Conservation (phyloP, 805 yeast genomes). For the Starmerella etchellsii region DNA sequence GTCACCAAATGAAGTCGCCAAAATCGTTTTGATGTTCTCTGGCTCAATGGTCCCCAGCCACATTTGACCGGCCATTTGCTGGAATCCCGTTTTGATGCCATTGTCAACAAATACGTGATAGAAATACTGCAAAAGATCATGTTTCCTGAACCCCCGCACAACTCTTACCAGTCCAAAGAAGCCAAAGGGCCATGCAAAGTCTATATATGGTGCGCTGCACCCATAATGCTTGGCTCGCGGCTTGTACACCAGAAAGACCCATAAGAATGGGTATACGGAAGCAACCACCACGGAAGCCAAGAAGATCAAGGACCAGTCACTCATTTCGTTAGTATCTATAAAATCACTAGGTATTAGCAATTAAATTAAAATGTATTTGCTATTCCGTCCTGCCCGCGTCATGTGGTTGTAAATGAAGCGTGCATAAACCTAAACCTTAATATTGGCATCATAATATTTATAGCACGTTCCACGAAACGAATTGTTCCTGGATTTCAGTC, state of each 20-base stretch:
- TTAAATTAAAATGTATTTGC: too few relatives aligned
- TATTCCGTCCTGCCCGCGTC: too few relatives aligned
- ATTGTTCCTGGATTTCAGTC: slow-evolving; percentile 15
- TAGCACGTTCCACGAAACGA: slow-evolving; percentile 8
- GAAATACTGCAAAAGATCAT: slow-evolving; percentile 10
- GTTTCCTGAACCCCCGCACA: slow-evolving; percentile 1
- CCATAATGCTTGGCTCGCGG: slow-evolving; percentile 11
- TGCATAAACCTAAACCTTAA: background rate
- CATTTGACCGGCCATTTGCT: slow-evolving; percentile 11
- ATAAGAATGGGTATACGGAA: slow-evolving; percentile 4
- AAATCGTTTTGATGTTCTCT: slow-evolving; percentile 22
- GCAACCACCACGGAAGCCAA: background rate
- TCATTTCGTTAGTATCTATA: too few relatives aligned
- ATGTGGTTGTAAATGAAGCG: too few relatives aligned
- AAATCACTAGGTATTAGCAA: too few relatives aligned
- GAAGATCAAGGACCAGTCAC: too few relatives aligned
- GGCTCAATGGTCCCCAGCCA: slow-evolving; percentile 23
- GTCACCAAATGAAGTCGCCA: slow-evolving; percentile 24
- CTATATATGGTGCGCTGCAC: slow-evolving; percentile 7
- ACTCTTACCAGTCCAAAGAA: slow-evolving; percentile 1
- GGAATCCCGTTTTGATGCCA: slow-evolving; percentile 8
- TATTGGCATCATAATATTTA: background rate
- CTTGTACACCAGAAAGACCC: slow-evolving; percentile 3
- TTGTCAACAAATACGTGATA: slow-evolving; percentile 1
- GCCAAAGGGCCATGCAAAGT: slow-evolving; percentile 15